Conservation (phyloP, 371 early-diverging fungal genomes). For the Lichtheimia corymbifera region DNA sequence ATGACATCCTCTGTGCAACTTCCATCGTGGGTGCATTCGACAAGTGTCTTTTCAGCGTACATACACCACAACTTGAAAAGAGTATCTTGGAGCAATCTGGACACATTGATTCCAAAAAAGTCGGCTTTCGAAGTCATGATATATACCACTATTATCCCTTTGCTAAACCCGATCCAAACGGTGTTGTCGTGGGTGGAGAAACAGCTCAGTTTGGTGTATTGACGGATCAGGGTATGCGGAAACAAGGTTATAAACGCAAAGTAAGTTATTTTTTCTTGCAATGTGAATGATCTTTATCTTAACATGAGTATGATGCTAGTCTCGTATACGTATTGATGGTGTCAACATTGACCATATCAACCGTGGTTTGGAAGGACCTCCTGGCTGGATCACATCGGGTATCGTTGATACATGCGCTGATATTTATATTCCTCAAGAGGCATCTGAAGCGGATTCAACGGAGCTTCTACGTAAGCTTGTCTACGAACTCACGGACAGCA, state of each 20-base stretch:
- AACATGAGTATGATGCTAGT: constrained; percentile 29
- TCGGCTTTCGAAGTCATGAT: constrained; percentile 44
- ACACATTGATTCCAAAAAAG: constrained; percentile 38
- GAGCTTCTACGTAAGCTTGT: constrained; percentile 69
- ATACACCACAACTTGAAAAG: constrained; percentile 74
- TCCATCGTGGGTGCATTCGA: constrained; percentile 93
- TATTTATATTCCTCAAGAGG: constrained; percentile 70
- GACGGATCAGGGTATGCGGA: constrained; percentile 45
- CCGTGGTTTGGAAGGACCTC: constrained; percentile 84
- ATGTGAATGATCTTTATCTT: neutral
- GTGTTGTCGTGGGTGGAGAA: constrained; percentile 50
- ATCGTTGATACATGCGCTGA: constrained; percentile 82
- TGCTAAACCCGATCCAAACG: constrained; percentile 47
- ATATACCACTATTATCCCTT: constrained; percentile 51
- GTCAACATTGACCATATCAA: constrained; percentile 92
- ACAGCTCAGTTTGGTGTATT: constrained; percentile 44
- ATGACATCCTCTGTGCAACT: constrained; percentile 88
- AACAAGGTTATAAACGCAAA: constrained; percentile 52
- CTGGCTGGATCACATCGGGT: constrained; percentile 93
- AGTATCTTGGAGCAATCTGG: constrained; percentile 49
- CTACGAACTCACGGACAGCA: constrained; percentile 76
- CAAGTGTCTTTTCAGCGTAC: constrained; percentile 91
- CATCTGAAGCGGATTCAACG: constrained; percentile 53
- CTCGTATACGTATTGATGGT: constrained; percentile 88
- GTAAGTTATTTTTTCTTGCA: constrained; percentile 30